Percentiles rank a stretch among this genome's conserved stretches.
Conservation (phyloP, 495 filamentous ascomycete species). For the Xylaria sp. region DNA sequence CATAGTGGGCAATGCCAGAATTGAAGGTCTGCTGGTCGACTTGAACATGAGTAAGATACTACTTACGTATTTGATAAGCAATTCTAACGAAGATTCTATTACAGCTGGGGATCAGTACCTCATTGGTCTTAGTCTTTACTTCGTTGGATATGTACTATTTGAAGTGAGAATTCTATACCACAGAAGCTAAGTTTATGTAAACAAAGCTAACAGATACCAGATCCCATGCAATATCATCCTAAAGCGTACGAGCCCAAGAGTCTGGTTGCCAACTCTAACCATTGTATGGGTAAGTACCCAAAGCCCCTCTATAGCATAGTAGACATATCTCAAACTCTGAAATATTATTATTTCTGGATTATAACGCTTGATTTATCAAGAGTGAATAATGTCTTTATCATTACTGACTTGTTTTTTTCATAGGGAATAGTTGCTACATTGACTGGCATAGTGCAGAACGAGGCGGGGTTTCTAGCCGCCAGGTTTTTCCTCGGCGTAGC, state of each 20-base stretch:
- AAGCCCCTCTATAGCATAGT: background rate
- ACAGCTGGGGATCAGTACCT: conserved; percentile 73
- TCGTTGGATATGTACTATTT: conserved; percentile 77
- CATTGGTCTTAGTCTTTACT: conserved; percentile 74
- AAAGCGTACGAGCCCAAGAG: conserved; percentile 70
- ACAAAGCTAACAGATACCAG: conserved; percentile 35
- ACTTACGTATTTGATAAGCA: background rate
- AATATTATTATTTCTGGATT: background rate
- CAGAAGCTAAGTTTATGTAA: too few species aligned
- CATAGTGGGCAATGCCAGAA: conserved; percentile 54
- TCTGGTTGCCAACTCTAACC: conserved; percentile 59
- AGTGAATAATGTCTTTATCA: background rate
- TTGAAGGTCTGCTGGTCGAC: conserved; percentile 70
- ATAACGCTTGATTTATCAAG: background rate
- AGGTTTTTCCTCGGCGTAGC: conserved; percentile 67
- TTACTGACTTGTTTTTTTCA: conserved; percentile 7
- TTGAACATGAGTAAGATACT: conserved; percentile 61
- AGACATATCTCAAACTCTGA: background rate
- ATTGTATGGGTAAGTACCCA: conserved; percentile 39
- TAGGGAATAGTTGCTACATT: conserved; percentile 75
- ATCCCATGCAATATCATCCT: conserved; percentile 77
- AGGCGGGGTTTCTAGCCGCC: conserved; percentile 67
- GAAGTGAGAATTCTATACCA: conserved; percentile 43
- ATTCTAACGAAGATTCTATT: conserved; percentile 4
- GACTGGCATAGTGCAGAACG: conserved; percentile 71